These are phyloP conservation scores for Nakazawaea ishiwadae DNA, from an alignment of 805 yeast genomes.

Conservation along the genomic window DNA sequence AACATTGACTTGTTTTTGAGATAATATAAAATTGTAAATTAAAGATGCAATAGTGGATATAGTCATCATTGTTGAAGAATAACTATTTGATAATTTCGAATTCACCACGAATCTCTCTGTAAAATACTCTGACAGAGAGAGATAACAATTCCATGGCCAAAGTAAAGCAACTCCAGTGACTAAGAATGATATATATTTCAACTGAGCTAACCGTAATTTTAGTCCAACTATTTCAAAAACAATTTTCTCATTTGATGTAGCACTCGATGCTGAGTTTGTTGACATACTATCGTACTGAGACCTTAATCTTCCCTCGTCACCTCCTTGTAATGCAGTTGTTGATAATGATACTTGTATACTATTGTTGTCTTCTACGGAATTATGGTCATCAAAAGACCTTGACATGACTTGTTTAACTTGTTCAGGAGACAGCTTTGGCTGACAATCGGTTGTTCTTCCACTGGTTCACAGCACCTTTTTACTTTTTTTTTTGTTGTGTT, in stretches of 20 bases:
- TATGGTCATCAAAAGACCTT: conserved; percentile 2
- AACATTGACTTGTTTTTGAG: conserved; percentile 59
- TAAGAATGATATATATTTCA: conserved; percentile 56
- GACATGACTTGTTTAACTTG: conserved; percentile 1
- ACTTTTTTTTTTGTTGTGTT: no score
- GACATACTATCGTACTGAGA: neutral
- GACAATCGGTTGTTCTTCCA: no score
- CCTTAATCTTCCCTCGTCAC: no score
- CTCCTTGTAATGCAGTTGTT: neutral
- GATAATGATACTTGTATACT: neutral
- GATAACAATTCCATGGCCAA: conserved; percentile 97
- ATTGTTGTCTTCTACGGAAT: neutral
- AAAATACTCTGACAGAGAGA: conserved; percentile 83
- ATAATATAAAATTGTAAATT: conserved; percentile 51
- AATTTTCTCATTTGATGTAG: conserved; percentile 4
- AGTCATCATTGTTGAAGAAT: conserved; percentile 85
- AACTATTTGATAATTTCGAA: conserved; percentile 48
- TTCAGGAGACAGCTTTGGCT: no score
- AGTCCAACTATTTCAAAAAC: conserved; percentile 5
- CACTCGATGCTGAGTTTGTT: neutral
- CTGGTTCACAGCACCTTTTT: no score
- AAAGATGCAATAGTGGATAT: conserved; percentile 71
- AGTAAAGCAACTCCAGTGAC: conserved; percentile 72
- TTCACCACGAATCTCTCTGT: conserved; percentile 50
- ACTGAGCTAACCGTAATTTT: conserved; percentile 16